phyloP scores from a whole-genome alignment of 2,329 filamentous ascomycete species.

The Sclerotiophoma versabilis region DNA sequence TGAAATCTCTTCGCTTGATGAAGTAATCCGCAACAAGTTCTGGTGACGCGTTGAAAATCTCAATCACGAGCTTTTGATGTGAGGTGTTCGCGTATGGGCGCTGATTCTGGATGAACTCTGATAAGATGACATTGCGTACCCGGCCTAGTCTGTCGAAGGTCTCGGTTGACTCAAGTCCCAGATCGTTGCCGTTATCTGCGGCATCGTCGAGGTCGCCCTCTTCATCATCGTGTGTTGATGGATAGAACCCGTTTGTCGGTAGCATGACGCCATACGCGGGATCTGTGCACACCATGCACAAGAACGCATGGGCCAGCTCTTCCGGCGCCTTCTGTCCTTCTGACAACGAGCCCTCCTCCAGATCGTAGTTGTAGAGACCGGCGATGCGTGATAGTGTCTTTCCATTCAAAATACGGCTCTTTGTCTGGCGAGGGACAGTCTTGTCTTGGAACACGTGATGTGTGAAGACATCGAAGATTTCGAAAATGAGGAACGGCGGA shows the following conservation, averaged over 20 bases:
- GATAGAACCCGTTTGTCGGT: constrained; percentile 83
- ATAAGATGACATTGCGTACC: constrained; percentile 79
- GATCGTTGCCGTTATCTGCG: constrained; percentile 61
- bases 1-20: constrained; percentile 74
- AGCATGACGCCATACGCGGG: constrained; percentile 76
- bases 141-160: constrained; percentile 75
- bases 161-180: constrained; percentile 72
- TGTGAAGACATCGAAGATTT: constrained; percentile 76
- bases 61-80: constrained; percentile 81
- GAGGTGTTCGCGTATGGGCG: constrained; percentile 82
- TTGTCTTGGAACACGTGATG: constrained; percentile 76
- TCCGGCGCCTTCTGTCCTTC: constrained; percentile 64
- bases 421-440: constrained; percentile 74
- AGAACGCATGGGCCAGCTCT: constrained; percentile 75
- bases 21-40: constrained; percentile 92
- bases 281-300: constrained; percentile 77
- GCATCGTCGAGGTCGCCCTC: constrained; percentile 47
- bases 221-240: constrained; percentile 70
- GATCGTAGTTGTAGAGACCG: constrained; percentile 43
- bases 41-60: constrained; percentile 81
- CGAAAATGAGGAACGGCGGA: constrained; percentile 74
- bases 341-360: constrained; percentile 57
- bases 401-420: constrained; percentile 77
- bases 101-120: constrained; percentile 78
- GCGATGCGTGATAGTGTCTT: constrained; percentile 73